Evolutionary conservation across 192 early-diverging fungal genomes (phyloP), one percentile per base, ranked within the genome.

Genomic region (Coemansia biformis): DNA sequence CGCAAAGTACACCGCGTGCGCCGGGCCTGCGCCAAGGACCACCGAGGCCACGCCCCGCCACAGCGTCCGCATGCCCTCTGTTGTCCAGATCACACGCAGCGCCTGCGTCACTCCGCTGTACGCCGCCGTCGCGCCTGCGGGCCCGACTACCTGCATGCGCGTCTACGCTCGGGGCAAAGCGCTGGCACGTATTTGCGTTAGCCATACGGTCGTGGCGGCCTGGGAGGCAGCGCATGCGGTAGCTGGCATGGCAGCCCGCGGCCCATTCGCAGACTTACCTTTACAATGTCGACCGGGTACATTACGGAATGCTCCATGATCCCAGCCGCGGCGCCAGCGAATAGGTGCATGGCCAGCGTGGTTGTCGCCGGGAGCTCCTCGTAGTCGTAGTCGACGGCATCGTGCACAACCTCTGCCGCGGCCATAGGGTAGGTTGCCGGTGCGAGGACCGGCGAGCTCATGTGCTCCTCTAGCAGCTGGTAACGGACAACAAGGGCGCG

Each of bases 301-400:
- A 93, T 96, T 40, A 93, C 78, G 21, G 87, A 82, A 61, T 98
- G 95, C 72, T 98, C 95, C 40, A 87, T 88, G 57, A 98, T 96
- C 45, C 95, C 95, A n/a, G 95, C 95, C 13, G 92, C 77, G 1
- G 95, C 93, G 12, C 95, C 95, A 1, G 93, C 95, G 30, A 89
- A 68, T 60, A 92, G 73, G 63, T 96, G 89, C 43, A 87, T 82
- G 38, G 81, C 71, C 46, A 93, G 75, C 1, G 84, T 76, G 6
- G 91, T 81, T n/a, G 84, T 87, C 12, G 77, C 76, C n/a, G 89
- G 89, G 26, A 98, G 78, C 24, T 87, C 75, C 74, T 98, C 95
- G 70, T 98, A 98, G 60, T 95, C 95, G 49, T 79, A 77, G 6
- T 93, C 93, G 22, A 8, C 29, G 6, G 24, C 24, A 2, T 26